Conservation (phyloP, 257 asterid species). For the Leonotis leonurus region DNA sequence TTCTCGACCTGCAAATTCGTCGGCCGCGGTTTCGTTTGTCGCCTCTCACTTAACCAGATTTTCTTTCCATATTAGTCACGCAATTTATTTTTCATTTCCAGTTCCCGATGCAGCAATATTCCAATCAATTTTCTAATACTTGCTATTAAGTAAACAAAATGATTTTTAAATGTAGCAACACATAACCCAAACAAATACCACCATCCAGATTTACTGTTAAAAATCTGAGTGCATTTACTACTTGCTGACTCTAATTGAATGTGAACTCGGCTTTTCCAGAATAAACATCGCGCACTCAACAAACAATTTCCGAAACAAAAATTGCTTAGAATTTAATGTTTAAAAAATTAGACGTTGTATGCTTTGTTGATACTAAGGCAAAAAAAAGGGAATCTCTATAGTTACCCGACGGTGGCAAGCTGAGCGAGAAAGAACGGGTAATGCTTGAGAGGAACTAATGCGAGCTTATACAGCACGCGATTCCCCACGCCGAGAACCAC, state of each 20-base stretch:
- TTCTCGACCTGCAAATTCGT: conserved; percentile 10
- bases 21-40: conserved; percentile 20
- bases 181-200: not conserved
- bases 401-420: conserved; percentile 89
- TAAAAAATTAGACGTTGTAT: not conserved
- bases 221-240: not conserved
- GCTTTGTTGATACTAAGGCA: not conserved
- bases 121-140: not conserved
- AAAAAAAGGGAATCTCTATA: not conserved
- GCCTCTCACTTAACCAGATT: conserved; percentile 7
- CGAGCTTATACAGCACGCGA: conserved; percentile 88
- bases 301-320: not conserved
- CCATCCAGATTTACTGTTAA: not conserved
- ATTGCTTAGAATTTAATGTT: not conserved
- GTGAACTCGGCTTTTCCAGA: not conserved
- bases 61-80: conserved; percentile 5
- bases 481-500: conserved; percentile 91
- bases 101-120: not conserved
- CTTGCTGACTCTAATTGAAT: not conserved
- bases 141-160: not conserved
- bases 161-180: not conserved
- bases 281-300: not conserved
- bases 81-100: not conserved
- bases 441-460: conserved; percentile 77
- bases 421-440: conserved; percentile 95